Conservation (phyloP, 345 rosid genomes). For the Hibiscus trionum region DNA sequence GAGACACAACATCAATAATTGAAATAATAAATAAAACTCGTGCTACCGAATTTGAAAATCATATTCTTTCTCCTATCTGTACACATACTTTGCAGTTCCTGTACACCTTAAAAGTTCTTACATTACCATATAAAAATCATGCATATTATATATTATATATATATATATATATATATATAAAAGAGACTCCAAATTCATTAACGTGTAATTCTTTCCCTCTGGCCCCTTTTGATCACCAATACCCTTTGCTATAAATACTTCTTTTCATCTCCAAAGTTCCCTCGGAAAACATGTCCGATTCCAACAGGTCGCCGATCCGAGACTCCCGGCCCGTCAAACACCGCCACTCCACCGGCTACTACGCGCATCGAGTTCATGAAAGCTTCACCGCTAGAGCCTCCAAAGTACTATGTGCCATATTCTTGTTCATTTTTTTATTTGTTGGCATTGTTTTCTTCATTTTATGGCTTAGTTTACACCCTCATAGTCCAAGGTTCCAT, state of each 20-base stretch:
- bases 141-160: background rate
- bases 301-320: conserved; percentile 20
- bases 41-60: too few relatives aligned
- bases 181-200: conserved; percentile 6
- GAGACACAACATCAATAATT: too few relatives aligned
- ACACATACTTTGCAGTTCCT: background rate
- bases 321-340: conserved; percentile 14
- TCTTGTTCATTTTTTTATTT: conserved; percentile 46
- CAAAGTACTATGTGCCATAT: conserved; percentile 45
- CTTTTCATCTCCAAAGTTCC: background rate
- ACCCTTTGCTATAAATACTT: background rate
- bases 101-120: too few relatives aligned
- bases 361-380: conserved; percentile 50
- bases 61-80: background rate
- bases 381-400: conserved; percentile 56
- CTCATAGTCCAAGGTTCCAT: conserved; percentile 69
- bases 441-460: conserved; percentile 46
- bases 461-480: conserved; percentile 77
- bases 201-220: conserved; percentile 16
- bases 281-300: conserved; percentile 20
- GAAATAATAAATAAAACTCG: too few relatives aligned
- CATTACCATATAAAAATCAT: conserved; percentile 4
- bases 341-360: conserved; percentile 35
- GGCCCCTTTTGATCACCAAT: conserved; percentile 11
- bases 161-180: too few relatives aligned